phyloP scores from a whole-genome alignment of 345 rosid genomes.

The Populus davidiana region DNA sequence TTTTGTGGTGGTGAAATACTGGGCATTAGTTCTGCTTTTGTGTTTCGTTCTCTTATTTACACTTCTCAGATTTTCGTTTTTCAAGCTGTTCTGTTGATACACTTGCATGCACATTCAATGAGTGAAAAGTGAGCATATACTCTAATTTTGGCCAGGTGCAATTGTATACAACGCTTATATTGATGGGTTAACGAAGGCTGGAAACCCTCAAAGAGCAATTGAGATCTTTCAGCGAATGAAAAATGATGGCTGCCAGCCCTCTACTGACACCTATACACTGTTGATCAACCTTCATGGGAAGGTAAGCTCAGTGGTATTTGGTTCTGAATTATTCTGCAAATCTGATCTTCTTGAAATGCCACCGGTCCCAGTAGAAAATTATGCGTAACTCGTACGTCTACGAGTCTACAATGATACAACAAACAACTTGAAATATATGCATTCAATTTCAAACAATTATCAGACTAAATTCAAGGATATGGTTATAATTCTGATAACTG shows the following conservation, averaged over 20 bases:
- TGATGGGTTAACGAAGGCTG: constrained; percentile 74
- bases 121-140: background rate
- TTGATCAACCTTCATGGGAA: constrained; percentile 88
- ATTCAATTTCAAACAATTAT: too few species aligned
- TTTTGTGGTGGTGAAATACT: background rate
- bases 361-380: too few species aligned
- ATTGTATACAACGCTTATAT: constrained; percentile 75
- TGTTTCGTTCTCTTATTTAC: background rate
- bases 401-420: too few species aligned
- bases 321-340: background rate
- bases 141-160: constrained; percentile 44
- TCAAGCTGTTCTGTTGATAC: background rate
- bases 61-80: background rate
- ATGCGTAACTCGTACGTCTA: too few species aligned
- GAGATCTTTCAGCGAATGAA: constrained; percentile 74
- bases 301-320: constrained; percentile 34
- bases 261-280: constrained; percentile 78
- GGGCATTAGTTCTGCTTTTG: background rate
- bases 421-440: too few species aligned
- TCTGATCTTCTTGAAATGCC: too few species aligned
- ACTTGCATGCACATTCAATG: background rate
- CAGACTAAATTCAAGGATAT: too few species aligned
- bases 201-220: constrained; percentile 56
- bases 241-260: constrained; percentile 57
- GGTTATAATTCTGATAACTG: too few species aligned